A percentile compares a stretch with the other conserved stretches of the same genome.
Conservation (phyloP, 306 rosid species). For the Sechiopsis laciniata region DNA sequence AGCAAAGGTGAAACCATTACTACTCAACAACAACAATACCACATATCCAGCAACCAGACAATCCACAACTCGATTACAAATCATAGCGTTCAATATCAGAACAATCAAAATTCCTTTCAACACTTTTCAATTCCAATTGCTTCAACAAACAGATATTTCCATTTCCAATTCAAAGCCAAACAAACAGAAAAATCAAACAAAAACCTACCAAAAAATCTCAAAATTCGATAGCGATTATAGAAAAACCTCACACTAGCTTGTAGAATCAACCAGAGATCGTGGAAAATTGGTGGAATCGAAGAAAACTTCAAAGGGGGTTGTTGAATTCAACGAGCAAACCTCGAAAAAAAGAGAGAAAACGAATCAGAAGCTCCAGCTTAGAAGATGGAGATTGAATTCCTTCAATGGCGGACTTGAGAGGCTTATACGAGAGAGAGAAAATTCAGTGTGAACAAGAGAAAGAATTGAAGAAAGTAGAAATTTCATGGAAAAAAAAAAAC, state of each 20-base stretch:
- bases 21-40: slow-evolving; percentile 37
- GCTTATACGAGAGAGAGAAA: background rate
- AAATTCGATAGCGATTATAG: background rate
- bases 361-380: background rate
- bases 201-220: slow-evolving; percentile 5
- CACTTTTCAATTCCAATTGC: background rate
- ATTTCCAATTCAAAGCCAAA: slow-evolving; percentile 10
- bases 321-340: slow-evolving; percentile 1
- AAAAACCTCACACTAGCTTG: background rate
- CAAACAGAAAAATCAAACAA: background rate
- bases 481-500: slow-evolving; percentile 16
- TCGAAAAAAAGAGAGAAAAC: background rate
- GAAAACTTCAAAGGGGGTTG: background rate
- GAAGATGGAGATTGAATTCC: background rate
- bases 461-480: background rate
- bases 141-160: slow-evolving; percentile 4
- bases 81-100: slow-evolving; percentile 32
- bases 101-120: slow-evolving; percentile 15
- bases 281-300: background rate
- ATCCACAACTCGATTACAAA: slow-evolving; percentile 25
- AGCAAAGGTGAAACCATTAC: slow-evolving; percentile 39
- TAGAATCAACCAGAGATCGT: slow-evolving; percentile 2
- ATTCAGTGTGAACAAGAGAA: slow-evolving; percentile 6
- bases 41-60: slow-evolving; percentile 28
- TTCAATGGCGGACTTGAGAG: background rate